Evolutionary conservation across 2,329 filamentous ascomycete species (phyloP).

Genomic region (Didymella arachidicola): DNA sequence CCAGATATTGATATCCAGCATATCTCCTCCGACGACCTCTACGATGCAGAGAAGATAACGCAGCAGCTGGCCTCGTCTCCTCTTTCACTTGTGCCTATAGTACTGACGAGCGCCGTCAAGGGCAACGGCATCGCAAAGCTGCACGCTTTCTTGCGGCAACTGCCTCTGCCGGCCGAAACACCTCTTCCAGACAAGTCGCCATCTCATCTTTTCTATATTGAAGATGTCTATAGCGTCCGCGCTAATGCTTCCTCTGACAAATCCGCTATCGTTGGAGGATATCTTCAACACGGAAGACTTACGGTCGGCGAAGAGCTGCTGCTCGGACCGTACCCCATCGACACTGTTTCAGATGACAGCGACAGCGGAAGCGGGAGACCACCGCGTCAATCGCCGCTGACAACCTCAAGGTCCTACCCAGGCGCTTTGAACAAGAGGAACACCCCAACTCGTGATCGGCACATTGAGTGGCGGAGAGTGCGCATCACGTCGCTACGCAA

Average conservation of each 20-base stretch:
- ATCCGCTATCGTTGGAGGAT: conserved; percentile 77
- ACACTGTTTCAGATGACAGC: conserved; percentile 46
- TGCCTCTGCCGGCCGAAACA: conserved; percentile 67
- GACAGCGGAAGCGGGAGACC: conserved; percentile 44
- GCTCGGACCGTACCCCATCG: conserved; percentile 71
- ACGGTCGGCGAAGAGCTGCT: conserved; percentile 79
- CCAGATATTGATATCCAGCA: conserved; percentile 58
- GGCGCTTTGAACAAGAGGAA: conserved; percentile 52
- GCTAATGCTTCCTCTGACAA: conserved; percentile 54
- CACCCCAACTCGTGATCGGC: conserved; percentile 23
- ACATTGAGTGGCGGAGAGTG: conserved; percentile 76
- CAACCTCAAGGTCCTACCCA: conserved; percentile 58
- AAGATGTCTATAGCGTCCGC: conserved; percentile 77
- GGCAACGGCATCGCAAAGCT: conserved; percentile 82
- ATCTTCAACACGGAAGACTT: conserved; percentile 79
- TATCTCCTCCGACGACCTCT: conserved; percentile 64
- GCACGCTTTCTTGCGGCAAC: conserved; percentile 78
- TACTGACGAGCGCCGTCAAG: conserved; percentile 86
- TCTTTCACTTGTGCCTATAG: conserved; percentile 73
- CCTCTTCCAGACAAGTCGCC: conserved; percentile 52
- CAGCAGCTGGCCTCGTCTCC: conserved; percentile 58
- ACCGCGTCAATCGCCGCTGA: conserved; percentile 37
- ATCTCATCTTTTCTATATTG: conserved; percentile 80
- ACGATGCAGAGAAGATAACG: conserved; percentile 66
- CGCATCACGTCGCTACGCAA: conserved; percentile 87